Evolutionary conservation across 257 asterid species (phyloP), one percentile per base, ranked within the genome.

Genomic region (Thymus mandschuricus): DNA sequence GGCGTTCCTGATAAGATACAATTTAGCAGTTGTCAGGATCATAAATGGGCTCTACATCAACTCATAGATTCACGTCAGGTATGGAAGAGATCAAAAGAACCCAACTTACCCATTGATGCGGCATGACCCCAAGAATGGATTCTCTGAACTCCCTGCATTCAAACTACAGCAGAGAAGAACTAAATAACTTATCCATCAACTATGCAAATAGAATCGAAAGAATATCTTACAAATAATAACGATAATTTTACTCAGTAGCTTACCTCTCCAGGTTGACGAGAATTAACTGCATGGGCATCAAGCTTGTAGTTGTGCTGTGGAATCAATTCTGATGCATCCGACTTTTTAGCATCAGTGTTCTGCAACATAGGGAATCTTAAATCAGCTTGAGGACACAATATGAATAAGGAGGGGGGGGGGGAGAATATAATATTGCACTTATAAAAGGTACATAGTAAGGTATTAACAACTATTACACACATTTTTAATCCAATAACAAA

Each of bases 241-340:
- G 52, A 3, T 55, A 68, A 67, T 61, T 51, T 28, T 48, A 44
- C 60, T 15, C 6, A 59, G 60, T 72, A 31, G 49, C 35, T 50
- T 91, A 95, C 98, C 97, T 92, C 96, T 85, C 99, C 99, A 63
- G 99, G 98, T 33, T 83, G 97, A 68, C 97, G 98, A 75, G 86
- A 80, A 84, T 89, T 92, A 69, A 95, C 71, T 34, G 98, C 90
- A 82, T 92, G 88, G 66, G 78, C 96, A 83, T 95, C 99, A 50
- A 95, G 96, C 87, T 87, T 89, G 88, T 92, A 95, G 76, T 88
- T 95, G 81, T 92, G 99, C 69, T 95, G 99, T 63, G 98, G 97
- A 81, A 92, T 89, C 78, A 95, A 62, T 60, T 82, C 90, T 58
- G 99, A 86, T 35, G 96, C 93, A 74, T 89, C 98, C 45, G 96